These are phyloP conservation scores for Limnomonas spitsbergensis DNA, from an alignment of 139 green algal species.

Conservation along the genomic window DNA sequence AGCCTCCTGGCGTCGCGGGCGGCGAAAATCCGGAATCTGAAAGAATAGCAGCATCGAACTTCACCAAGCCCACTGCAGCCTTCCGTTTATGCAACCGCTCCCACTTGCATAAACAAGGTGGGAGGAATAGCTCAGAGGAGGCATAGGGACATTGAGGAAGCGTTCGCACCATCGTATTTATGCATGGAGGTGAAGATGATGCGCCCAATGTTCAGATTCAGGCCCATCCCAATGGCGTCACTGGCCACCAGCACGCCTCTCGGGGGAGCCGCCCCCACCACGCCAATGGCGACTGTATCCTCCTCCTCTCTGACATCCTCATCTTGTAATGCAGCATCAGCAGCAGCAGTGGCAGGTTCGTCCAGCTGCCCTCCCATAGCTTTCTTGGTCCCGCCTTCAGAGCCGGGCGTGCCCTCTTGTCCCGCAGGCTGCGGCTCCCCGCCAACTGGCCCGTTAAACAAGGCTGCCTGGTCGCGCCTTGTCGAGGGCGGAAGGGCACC, in stretches of 20 bases:
- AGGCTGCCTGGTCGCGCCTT: constrained; percentile 32
- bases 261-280: not conserved
- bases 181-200: constrained; percentile 82
- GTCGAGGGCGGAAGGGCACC: constrained; percentile 31
- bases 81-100: too few species aligned
- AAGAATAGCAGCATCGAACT: too few species aligned
- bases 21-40: too few species aligned
- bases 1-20: too few species aligned
- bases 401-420: too few species aligned
- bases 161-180: constrained; percentile 81
- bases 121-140: too few species aligned
- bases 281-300: not conserved
- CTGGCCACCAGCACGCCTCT: constrained; percentile 82
- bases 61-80: too few species aligned
- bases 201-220: constrained; percentile 94
- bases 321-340: not conserved
- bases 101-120: too few species aligned
- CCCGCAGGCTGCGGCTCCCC: too few species aligned
- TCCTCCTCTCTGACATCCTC: not conserved
- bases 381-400: not conserved
- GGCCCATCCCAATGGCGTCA: constrained; percentile 95
- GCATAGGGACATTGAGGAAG: too few species aligned
- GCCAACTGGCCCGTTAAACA: constrained; percentile 48
- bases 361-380: not conserved
- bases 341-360: not conserved